Evolutionary conservation across 2,329 filamentous ascomycete species (phyloP), one percentile per base, ranked within the genome.

Genomic region (Venturia carpophila): DNA sequence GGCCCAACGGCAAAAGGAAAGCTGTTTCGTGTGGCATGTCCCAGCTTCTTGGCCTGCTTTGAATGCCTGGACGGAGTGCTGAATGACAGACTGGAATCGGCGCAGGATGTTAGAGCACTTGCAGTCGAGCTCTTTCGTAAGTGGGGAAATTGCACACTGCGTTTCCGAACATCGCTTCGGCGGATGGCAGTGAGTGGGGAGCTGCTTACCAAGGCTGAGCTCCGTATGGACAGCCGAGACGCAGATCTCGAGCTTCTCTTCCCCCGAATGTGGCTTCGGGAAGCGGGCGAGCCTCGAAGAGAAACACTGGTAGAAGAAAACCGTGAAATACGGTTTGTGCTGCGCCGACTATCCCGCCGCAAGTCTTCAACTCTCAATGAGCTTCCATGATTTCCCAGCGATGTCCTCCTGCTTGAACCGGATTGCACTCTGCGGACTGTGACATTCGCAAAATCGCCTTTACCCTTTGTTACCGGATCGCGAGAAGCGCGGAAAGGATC

Each of bases 401-500:
- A 71, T 60, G 75, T 73, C 58, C 70, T 73, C 37, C 75, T 72
- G 60, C 74, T 75, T 43, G 70, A 69, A 49, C 69, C 71, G 62
- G 70, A 74, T 67, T 73, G 68, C 65, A 72, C 76, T 62, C 86
- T 84, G 70, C 91, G 87, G 60, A 94, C 80, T 0, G 85, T 85
- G 63, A 92, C 84, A 69, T 85, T 89, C 39, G 87, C 82, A 70
- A 86, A 86, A 67, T 86, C 83, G 9, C 79, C 80, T 62, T 85
- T 81, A 0, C 79, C 76, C 30, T 78, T 69, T 64, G 75, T 66
- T 63, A 83, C 76, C 27, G 79, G 78, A 65, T 82, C 77, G 68
- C 83, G 81, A 2, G 88, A 91, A 5, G 89, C 85, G 71, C 90
- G 85, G 74, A 89, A 96, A 0, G 92, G 91, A 73, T 96, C 92